phyloP scores from a whole-genome alignment of 495 filamentous ascomycete genomes.

The Talaromyces liani region DNA sequence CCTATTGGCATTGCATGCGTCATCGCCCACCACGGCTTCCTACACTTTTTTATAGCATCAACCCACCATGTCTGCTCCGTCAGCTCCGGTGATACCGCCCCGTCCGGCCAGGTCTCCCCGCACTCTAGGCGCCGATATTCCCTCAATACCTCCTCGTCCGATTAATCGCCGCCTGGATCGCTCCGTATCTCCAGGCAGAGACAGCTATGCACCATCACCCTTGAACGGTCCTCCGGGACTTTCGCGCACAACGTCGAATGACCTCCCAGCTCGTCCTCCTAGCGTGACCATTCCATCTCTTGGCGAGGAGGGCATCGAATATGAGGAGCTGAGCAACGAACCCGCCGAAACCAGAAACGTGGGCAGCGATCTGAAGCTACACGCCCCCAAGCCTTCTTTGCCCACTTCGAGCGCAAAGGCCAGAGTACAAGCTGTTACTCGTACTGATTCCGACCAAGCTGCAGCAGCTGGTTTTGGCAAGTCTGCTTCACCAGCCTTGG shows the following conservation, averaged over 20 bases:
- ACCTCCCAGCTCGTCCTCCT: conserved; percentile 53
- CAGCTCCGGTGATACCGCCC: conserved; percentile 38
- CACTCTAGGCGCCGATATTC: conserved; percentile 29
- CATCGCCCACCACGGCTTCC: conserved; percentile 9
- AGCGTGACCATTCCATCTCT: conserved; percentile 77
- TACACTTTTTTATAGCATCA: conserved; percentile 5
- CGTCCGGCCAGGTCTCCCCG: conserved; percentile 45
- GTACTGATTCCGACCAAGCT: conserved; percentile 79
- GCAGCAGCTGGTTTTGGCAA: conserved; percentile 75
- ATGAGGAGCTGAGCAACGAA: conserved; percentile 52
- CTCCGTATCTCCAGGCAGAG: conserved; percentile 67
- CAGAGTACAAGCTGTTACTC: conserved; percentile 71
- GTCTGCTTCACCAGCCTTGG: conserved; percentile 42
- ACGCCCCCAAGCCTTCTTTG: conserved; percentile 85
- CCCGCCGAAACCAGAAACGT: conserved; percentile 68
- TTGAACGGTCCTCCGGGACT: conserved; percentile 57
- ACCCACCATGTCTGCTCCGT: conserved; percentile 36
- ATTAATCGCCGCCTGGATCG: conserved; percentile 57
- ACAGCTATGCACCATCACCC: conserved; percentile 77
- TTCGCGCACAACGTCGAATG: conserved; percentile 39
- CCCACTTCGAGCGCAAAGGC: conserved; percentile 70
- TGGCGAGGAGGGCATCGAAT: conserved; percentile 86
- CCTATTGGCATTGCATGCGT: background rate
- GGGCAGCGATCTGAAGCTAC: conserved; percentile 71
- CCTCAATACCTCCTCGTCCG: conserved; percentile 65